phyloP scores from a whole-genome alignment of 805 yeast species.

The Metschnikowia reukaufii region DNA sequence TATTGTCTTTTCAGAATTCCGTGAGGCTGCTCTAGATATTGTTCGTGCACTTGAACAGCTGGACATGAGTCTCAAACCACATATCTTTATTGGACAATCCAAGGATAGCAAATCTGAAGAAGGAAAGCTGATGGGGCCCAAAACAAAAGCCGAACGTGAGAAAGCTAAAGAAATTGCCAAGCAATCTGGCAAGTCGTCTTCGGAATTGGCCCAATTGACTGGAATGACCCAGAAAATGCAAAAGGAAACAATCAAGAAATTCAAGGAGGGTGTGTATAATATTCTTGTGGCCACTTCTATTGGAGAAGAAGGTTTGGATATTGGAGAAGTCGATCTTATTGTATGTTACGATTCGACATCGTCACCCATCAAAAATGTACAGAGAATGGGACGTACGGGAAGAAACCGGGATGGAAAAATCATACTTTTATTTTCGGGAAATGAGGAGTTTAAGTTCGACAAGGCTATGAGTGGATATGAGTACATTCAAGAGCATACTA shows the following conservation, averaged over 20 bases:
- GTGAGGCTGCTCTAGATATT: conserved; percentile 90
- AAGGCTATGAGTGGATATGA: conserved; percentile 83
- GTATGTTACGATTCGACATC: conserved; percentile 90
- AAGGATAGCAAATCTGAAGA: conserved; percentile 66
- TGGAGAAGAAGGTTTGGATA: conserved; percentile 98
- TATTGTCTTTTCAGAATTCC: conserved; percentile 81
- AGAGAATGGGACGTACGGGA: conserved; percentile 98
- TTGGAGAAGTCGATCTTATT: conserved; percentile 95
- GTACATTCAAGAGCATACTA: conserved; percentile 69
- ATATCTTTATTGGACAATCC: conserved; percentile 91
- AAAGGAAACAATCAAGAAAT: conserved; percentile 70
- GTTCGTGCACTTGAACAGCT: conserved; percentile 58
- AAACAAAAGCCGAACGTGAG: conserved; percentile 39
- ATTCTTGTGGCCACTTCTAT: conserved; percentile 92
- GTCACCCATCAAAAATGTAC: conserved; percentile 90
- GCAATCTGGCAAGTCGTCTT: conserved; percentile 68
- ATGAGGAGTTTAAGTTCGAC: conserved; percentile 77
- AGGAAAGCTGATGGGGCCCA: conserved; percentile 39
- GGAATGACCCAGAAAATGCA: conserved; percentile 94
- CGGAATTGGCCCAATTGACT: conserved; percentile 70
- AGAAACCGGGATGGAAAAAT: conserved; percentile 89
- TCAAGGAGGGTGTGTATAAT: conserved; percentile 71
- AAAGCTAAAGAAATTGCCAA: conserved; percentile 46
- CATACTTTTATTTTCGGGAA: conserved; percentile 67
- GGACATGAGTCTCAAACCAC: conserved; percentile 51